Evolutionary conservation across 2,329 filamentous ascomycete genomes (phyloP), one percentile per base, ranked within the genome.

Genomic region (Grosmannia clavigera): DNA sequence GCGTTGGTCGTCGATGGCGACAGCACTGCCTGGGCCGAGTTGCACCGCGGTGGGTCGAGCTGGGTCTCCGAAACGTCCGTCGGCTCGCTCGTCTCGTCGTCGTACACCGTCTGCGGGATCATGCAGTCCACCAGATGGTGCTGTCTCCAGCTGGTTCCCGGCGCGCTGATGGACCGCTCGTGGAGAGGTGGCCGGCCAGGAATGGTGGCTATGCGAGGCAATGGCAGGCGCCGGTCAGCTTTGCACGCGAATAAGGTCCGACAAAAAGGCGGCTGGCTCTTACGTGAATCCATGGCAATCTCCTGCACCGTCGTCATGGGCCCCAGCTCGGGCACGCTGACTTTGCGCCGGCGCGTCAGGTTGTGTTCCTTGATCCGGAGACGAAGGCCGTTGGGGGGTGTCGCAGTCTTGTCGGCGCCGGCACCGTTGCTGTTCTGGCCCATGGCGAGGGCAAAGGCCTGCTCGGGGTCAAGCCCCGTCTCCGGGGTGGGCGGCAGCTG

Each of bases 241-340:
- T 31, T 10, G 33, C 51, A 55, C 52, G 14, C 22, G 12, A 58
- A 57, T 59, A 5, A 40, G 3, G 19, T 19, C 16, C n/a, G 12
- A n/a, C 19, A 46, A 5, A 62, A 40, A 43, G 19, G 14, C 11
- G 3, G n/a, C 5, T 5, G 31, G 16, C 19, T 25, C 84, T 74
- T 75, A 88, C 85, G 85, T 66, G 85, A 87, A 71, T 88, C 85
- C 83, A 87, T 86, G 58, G 82, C 70, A 56, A 79, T 72, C 67
- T 87, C 84, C 64, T 86, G 83, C 16, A 87, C 84, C 1, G 84
- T 86, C 5, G 83, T 85, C 83, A 86, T 85, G 40, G 82, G 82
- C 2, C 82, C 84, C 56, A 86, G 70, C 63, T 87, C 85, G 11
- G 82, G 80, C 16, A 85, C 79, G 70, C 81, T 86, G 65, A 81